Evolutionary conservation across 306 rosid genomes (phyloP), one percentile per base, ranked within the genome.

Genomic region (Quercus variabilis): DNA sequence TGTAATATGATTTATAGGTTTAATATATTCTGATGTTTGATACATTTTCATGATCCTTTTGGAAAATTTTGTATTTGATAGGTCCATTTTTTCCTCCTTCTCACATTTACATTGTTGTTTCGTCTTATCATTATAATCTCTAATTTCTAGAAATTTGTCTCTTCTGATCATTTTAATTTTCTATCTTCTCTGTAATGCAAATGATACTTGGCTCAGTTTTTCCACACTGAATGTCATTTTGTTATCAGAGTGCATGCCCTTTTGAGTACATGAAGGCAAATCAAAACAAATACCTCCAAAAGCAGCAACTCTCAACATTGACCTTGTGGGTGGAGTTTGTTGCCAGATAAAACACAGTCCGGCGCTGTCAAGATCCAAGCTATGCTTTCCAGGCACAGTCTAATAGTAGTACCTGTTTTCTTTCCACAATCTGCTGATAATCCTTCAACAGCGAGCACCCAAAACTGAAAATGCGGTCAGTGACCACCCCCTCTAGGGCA

Each of bases 401-500:
- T 87, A 4, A 90, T 11, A 55, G 80, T 43, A 43, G 72, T 92
- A 30, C 87, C 81, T 19, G 76, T 52, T 74, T 69, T 85, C 15
- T 71, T 70, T 25, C 89, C 87, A 2, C 35, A 49, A 63, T 64
- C 89, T 84, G 68, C 97, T 78, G 15, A 91, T 5, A 60, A 87
- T 86, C 88, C 99, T 92, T 76, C 82, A 74, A 84, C 87, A 91
- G 12, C 91, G 76, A 38, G 86, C 90, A 38, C 85, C 87, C 73
- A 92, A 91, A 81, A 91, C 94, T 28, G 78, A 81, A 78, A 91
- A 90, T 5, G 94, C 90, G 19, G 99, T 90, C 77, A 74, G n/a
- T 5, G 98, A 90, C 96, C 97, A 91, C 56, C 97, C 98, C 71
- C 87, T 82, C 60, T 92, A 95, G 63, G 86, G 85, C 76, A 87